Conservation (phyloP, 768 basidiomycete genomes). For the Brasilioporus rufonigricans region DNA sequence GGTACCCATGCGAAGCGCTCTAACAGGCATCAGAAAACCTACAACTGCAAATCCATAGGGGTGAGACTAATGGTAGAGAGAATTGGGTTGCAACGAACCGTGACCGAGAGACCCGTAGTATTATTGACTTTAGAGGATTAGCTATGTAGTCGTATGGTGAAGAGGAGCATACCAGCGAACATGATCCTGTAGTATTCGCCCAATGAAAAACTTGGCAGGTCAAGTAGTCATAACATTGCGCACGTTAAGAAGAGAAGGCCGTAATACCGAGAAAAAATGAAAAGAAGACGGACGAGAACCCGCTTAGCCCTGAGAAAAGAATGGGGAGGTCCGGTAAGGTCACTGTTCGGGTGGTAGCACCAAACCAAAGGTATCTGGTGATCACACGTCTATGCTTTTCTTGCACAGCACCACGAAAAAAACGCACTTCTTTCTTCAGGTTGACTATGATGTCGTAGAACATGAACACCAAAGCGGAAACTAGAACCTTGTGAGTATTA, state of each 20-base stretch:
- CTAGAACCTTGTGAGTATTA: slow-evolving; percentile 1
- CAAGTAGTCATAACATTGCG: neutral
- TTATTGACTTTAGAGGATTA: slow-evolving; percentile 18
- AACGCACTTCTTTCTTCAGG: slow-evolving; percentile 17
- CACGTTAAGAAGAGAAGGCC: slow-evolving; percentile 23
- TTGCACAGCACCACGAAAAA: neutral
- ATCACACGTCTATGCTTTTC: neutral
- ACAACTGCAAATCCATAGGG: slow-evolving; percentile 17
- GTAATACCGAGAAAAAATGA: slow-evolving; percentile 26
- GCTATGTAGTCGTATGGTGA: neutral
- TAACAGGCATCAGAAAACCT: neutral
- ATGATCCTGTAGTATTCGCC: slow-evolving; percentile 6
- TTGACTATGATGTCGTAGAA: slow-evolving; percentile 23
- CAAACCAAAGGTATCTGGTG: slow-evolving; percentile 19
- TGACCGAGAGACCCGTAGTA: slow-evolving; percentile 15
- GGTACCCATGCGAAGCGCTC: neutral
- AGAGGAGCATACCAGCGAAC: slow-evolving; percentile 12
- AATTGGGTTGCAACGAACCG: slow-evolving; percentile 7
- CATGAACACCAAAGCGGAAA: slow-evolving; percentile 16
- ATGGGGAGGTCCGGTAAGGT: neutral
- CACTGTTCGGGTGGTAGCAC: neutral
- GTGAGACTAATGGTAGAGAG: neutral
- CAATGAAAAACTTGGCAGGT: neutral
- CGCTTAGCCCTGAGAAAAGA: neutral
- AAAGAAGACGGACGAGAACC: slow-evolving; percentile 13